Percentiles rank a stretch among this genome's conserved stretches.
These are phyloP conservation scores for Lasiosphaeria ovina DNA, from an alignment of 495 filamentous ascomycete genomes.

Conservation along the genomic window DNA sequence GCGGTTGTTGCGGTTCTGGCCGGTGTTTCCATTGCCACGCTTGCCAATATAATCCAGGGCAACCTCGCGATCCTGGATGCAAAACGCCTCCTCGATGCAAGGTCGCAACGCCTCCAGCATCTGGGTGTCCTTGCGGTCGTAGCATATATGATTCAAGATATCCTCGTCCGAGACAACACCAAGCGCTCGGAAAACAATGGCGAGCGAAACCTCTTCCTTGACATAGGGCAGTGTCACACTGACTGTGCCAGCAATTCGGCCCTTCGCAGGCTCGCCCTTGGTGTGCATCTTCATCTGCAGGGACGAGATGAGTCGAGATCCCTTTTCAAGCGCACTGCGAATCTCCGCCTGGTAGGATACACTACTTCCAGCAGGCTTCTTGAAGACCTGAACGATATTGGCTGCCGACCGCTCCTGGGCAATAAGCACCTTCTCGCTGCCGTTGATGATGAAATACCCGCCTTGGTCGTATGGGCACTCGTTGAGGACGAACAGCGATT, in stretches of 20 bases:
- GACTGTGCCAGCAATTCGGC: constrained; percentile 80
- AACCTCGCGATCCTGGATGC: constrained; percentile 94
- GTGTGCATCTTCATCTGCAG: constrained; percentile 83
- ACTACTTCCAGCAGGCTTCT: constrained; percentile 83
- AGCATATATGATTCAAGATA: constrained; percentile 95
- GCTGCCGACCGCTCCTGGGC: constrained; percentile 96
- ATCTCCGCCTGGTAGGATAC: constrained; percentile 95
- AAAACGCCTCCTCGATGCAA: constrained; percentile 92
- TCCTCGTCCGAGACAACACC: constrained; percentile 97
- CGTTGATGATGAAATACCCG: constrained; percentile 99
- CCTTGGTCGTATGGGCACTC: constrained; percentile 98
- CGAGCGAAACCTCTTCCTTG: constrained; percentile 88
- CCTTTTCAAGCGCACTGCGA: constrained; percentile 92
- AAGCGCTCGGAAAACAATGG: constrained; percentile 89
- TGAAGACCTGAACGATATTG: constrained; percentile 98
- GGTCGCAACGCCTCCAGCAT: constrained; percentile 98
- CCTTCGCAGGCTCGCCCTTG: constrained; percentile 74
- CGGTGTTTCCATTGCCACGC: constrained; percentile 63
- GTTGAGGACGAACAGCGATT: constrained; percentile 78
- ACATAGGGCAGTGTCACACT: constrained; percentile 89
- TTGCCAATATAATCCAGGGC: constrained; percentile 95
- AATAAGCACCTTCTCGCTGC: constrained; percentile 98
- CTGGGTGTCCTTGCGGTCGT: constrained; percentile 88
- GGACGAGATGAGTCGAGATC: constrained; percentile 86
- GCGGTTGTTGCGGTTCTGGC: constrained; percentile 79